Evolutionary conservation across 164 flowering plant genomes (phyloP).

Genomic region (Euptelea pleiosperma): DNA sequence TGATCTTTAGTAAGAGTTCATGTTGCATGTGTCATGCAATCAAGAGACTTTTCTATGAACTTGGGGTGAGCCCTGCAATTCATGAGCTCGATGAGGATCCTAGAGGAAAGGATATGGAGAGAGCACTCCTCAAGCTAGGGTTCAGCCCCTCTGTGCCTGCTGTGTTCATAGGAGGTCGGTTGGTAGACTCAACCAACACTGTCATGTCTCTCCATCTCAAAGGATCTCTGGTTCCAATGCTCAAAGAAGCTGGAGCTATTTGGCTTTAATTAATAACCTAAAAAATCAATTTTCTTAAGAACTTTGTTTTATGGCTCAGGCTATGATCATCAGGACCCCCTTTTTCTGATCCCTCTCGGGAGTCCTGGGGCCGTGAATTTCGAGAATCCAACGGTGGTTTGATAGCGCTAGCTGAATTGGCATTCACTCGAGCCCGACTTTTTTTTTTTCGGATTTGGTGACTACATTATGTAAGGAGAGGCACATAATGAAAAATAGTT

Average conservation of each 20-base stretch:
- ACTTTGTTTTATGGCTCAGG: too few relatives aligned
- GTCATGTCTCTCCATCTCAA: conserved; percentile 35
- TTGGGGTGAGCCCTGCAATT: conserved; percentile 36
- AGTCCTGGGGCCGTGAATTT: too few relatives aligned
- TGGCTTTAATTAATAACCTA: conserved; percentile 26
- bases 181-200: conserved; percentile 25
- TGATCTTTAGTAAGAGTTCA: conserved; percentile 41
- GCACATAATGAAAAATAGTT: conserved; percentile 9
- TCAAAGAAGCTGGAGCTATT: conserved; percentile 36
- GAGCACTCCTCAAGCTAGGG: conserved; percentile 27
- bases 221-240: conserved; percentile 34
- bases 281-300: not conserved
- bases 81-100: conserved; percentile 37
- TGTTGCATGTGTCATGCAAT: conserved; percentile 42
- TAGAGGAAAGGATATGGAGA: conserved; percentile 36
- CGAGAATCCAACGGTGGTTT: too few relatives aligned
- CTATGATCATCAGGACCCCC: too few relatives aligned
- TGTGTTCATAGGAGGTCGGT: conserved; percentile 33
- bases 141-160: conserved; percentile 32
- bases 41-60: conserved; percentile 33
- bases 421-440: too few relatives aligned
- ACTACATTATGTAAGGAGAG: too few relatives aligned
- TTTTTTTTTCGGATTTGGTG: too few relatives aligned
- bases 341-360: too few relatives aligned
- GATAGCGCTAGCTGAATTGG: too few relatives aligned